Evolutionary conservation across 164 flowering plant species (phyloP), one percentile per base, ranked within the genome.

Genomic region (Tinospora cordifolia): DNA sequence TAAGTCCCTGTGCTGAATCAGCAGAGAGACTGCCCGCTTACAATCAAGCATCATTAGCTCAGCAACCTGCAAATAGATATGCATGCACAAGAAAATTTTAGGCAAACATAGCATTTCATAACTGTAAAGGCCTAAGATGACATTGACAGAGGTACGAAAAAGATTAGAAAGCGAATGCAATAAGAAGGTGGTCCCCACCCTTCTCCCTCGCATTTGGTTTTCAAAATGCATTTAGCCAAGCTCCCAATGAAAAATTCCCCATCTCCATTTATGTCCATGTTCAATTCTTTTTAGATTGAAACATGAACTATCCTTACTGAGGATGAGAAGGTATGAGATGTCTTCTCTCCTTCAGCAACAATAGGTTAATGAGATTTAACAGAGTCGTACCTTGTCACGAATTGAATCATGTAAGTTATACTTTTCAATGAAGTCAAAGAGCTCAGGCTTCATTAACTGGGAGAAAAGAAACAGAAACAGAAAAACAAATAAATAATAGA

Each of bases 391-490:
- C 99, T 95, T 95, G 68, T 90, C 97, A 73, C 80, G 89, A 70
- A 92, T 77, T 44, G 83, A 83, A 76, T 91, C 98, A 71, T 95
- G 91, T 66, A 95, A 81, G 77, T 85, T 84, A 77, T 92, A 86
- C 30, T 87, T 91, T 67, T 90, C 96, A 67, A 95, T 86, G 80
- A 95, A 95, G 76, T 90, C 87, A 70, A 90, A 95, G 63, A 90
- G 69, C 38, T 88, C 93, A 10, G 97, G 96, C 81, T 89, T 92
- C 93, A 88, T 75, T 71, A 95, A 86, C 99, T 95, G 89, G 49
- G 79, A 81, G 68, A 13, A 41, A 27, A 69, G 74, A 25, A 1
- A 63, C 44, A 59, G 73, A 69, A 67, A 41, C 22, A 27, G 74
- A 65, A 71, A 26, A 26, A 72, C n/a, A n/a, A n/a, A n/a, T n/a